Conservation (phyloP, 148 eudicot genomes). For the Rhododendron molle region DNA sequence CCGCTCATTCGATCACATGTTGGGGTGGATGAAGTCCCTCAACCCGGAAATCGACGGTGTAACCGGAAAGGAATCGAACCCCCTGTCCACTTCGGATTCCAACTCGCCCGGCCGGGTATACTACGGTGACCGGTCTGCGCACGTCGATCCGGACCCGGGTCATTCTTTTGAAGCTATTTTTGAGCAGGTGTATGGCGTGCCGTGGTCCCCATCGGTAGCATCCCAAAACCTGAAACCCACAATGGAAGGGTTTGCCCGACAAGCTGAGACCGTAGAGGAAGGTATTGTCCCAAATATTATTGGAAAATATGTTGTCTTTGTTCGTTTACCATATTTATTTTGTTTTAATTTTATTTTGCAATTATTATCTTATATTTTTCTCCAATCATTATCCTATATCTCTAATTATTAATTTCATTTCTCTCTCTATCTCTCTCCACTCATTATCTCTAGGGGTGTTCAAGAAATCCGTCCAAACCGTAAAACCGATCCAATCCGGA, state of each 20-base stretch:
- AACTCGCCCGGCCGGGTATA: slow-evolving; percentile 27
- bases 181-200: slow-evolving; percentile 65
- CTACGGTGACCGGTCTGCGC: slow-evolving; percentile 41
- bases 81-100: slow-evolving; percentile 33
- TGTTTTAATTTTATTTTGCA: too few species aligned
- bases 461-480: too few species aligned
- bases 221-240: slow-evolving; percentile 29
- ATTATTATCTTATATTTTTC: too few species aligned
- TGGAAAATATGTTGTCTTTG: not conserved
- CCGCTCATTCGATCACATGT: slow-evolving; percentile 71
- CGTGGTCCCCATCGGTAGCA: slow-evolving; percentile 37
- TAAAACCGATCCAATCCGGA: too few species aligned
- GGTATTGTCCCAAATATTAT: slow-evolving; percentile 17
- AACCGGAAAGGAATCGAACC: slow-evolving; percentile 53
- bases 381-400: too few species aligned
- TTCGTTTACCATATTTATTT: too few species aligned
- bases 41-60: slow-evolving; percentile 63
- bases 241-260: slow-evolving; percentile 73
- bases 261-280: slow-evolving; percentile 38
- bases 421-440: too few species aligned
- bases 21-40: slow-evolving; percentile 75
- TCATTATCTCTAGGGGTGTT: too few species aligned
- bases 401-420: too few species aligned
- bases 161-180: slow-evolving; percentile 61
- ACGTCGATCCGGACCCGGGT: slow-evolving; percentile 66